A percentile compares a stretch with the other conserved stretches of the same genome.
phyloP scores from a whole-genome alignment of 176 grass and related monocot genomes.

The Cenchrus purpureus region DNA sequence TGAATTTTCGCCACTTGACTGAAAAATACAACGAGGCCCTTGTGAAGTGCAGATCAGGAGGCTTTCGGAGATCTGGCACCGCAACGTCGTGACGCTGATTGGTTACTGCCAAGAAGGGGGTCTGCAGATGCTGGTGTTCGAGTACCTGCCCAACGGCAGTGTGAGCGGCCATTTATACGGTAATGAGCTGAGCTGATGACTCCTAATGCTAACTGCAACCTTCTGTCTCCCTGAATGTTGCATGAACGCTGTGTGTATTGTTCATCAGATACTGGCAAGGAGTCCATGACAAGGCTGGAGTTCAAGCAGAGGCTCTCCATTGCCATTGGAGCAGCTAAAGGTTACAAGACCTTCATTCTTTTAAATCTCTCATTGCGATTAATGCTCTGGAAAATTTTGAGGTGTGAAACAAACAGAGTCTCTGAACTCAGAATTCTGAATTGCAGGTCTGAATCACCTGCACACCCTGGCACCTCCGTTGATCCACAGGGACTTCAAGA shows the following conservation, averaged over 20 bases:
- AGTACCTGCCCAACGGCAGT: conserved; percentile 95
- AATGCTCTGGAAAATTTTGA: neutral
- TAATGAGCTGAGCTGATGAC: conserved; percentile 34
- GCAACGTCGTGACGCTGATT: conserved; percentile 78
- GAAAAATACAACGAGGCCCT: neutral
- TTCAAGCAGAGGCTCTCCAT: conserved; percentile 94
- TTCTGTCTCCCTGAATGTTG: neutral
- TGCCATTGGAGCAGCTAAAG: conserved; percentile 94
- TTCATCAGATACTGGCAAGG: conserved; percentile 56
- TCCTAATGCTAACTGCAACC: neutral
- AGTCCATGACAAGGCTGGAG: conserved; percentile 73
- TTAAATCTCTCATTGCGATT: neutral
- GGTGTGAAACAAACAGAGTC: neutral
- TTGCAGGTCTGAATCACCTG: conserved; percentile 76
- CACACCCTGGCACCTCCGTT: conserved; percentile 68
- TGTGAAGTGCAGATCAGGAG: conserved; percentile 55
- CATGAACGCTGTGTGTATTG: neutral
- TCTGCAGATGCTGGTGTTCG: conserved; percentile 81
- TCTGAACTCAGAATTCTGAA: conserved; percentile 11
- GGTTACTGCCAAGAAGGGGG: conserved; percentile 91
- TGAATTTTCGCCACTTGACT: neutral
- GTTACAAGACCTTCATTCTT: conserved; percentile 3
- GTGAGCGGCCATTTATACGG: conserved; percentile 77
- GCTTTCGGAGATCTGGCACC: conserved; percentile 79
- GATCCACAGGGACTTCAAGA: conserved; percentile 87